phyloP scores from a whole-genome alignment of 345 rosid genomes.

The thale cress (Arabidopsis thaliana) region DNA sequence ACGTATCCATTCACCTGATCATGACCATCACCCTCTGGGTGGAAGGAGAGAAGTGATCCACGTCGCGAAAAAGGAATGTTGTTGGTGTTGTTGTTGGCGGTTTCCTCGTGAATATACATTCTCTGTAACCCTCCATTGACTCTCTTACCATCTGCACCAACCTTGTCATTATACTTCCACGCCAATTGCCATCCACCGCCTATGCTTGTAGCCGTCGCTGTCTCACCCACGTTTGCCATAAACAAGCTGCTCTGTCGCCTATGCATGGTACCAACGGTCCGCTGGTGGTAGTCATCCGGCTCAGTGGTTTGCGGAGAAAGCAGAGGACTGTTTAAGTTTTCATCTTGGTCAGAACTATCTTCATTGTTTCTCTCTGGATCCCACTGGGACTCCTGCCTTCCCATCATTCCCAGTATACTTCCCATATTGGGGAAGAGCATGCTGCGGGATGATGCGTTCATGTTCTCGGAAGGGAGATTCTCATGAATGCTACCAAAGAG shows the following conservation, averaged over 20 bases:
- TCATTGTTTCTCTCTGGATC: constrained; percentile 66
- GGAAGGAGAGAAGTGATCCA: constrained; percentile 69
- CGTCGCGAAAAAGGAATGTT: constrained; percentile 56
- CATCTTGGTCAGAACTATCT: constrained; percentile 66
- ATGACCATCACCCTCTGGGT: constrained; percentile 54
- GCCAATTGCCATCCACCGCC: constrained; percentile 97
- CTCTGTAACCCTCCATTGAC: constrained; percentile 71
- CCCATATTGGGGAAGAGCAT: constrained; percentile 79
- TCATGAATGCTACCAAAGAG: constrained; percentile 87
- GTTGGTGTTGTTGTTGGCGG: constrained; percentile 28
- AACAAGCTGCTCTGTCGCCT: constrained; percentile 64
- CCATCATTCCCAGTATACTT: constrained; percentile 68
- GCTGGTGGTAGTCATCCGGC: constrained; percentile 57
- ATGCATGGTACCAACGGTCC: constrained; percentile 54
- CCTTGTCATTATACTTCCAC: constrained; percentile 74
- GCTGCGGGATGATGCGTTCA: constrained; percentile 50
- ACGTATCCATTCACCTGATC: constrained; percentile 58
- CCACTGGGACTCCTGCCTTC: constrained; percentile 58
- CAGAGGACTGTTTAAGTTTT: constrained; percentile 73
- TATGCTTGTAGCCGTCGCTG: constrained; percentile 63
- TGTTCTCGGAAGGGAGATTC: constrained; percentile 61
- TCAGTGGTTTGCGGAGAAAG: constrained; percentile 72
- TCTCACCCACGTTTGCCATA: constrained; percentile 64
- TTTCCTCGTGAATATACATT: constrained; percentile 76
- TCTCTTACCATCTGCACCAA: constrained; percentile 60